Percentiles rank a stretch among this genome's conserved stretches.
Conservation (phyloP, 139 green algal species). For the Asterochloris sp. region DNA sequence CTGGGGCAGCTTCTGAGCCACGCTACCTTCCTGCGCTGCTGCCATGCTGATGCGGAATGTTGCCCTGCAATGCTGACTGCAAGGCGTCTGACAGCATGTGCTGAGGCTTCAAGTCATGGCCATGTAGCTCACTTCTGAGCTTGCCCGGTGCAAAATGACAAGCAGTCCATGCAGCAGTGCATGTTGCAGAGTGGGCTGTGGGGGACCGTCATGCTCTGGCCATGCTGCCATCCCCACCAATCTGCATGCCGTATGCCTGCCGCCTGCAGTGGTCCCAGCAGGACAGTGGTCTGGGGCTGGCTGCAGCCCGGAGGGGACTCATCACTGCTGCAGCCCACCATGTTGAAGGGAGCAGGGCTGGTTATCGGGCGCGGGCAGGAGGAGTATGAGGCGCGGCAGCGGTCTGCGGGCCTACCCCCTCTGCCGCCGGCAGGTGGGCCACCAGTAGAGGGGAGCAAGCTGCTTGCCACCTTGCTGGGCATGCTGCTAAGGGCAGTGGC, state of each 20-base stretch:
- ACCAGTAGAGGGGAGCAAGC: background rate
- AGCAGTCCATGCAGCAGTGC: background rate
- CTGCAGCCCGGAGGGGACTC: background rate
- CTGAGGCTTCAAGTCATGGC: no score
- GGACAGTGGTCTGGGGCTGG: slow-evolving; percentile 8
- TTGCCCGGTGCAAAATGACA: background rate
- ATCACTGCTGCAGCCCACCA: background rate
- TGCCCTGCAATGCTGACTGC: background rate
- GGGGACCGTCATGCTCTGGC: background rate
- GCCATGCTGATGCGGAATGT: background rate
- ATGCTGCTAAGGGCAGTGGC: background rate
- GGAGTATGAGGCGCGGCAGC: slow-evolving; percentile 6
- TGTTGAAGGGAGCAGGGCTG: slow-evolving; percentile 6
- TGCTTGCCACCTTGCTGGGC: background rate
- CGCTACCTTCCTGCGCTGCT: background rate
- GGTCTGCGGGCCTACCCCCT: background rate
- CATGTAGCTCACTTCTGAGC: background rate
- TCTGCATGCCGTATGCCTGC: background rate
- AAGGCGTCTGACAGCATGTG: background rate
- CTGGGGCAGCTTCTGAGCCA: background rate
- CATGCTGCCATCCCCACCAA: background rate
- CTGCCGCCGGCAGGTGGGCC: background rate
- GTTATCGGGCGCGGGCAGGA: slow-evolving; percentile 6
- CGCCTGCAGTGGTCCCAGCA: slow-evolving; percentile 2
- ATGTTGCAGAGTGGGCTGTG: background rate